A percentile compares a stretch with the other conserved stretches of the same genome.
phyloP scores from a whole-genome alignment of 495 filamentous ascomycete genomes.

The Penicillium atrosanguineum region DNA sequence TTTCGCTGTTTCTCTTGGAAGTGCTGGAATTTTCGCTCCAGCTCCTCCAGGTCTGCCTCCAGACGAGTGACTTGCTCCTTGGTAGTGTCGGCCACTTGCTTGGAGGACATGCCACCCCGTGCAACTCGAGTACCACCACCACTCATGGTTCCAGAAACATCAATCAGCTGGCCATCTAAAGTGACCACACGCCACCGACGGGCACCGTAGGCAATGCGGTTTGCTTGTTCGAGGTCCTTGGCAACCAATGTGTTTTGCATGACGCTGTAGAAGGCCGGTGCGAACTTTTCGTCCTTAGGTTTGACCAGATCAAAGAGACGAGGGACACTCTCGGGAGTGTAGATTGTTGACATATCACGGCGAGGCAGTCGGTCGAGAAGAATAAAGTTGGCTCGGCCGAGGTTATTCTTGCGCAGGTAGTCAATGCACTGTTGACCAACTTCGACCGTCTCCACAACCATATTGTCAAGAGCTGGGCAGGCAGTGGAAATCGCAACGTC shows the following conservation, averaged over 20 bases:
- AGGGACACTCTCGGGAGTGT: slow-evolving; percentile 89
- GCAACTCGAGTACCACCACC: slow-evolving; percentile 89
- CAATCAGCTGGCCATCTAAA: slow-evolving; percentile 89
- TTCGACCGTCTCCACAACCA: slow-evolving; percentile 93
- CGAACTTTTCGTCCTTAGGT: slow-evolving; percentile 80
- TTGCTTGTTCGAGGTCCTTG: slow-evolving; percentile 87
- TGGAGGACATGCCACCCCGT: slow-evolving; percentile 91
- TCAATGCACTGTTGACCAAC: slow-evolving; percentile 97
- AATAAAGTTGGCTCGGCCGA: slow-evolving; percentile 96
- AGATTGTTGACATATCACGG: slow-evolving; percentile 71
- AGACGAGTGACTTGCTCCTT: slow-evolving; percentile 86
- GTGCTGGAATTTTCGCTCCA: slow-evolving; percentile 74
- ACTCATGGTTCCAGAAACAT: slow-evolving; percentile 97
- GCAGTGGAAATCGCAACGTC: slow-evolving; percentile 97
- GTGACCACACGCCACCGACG: slow-evolving; percentile 95
- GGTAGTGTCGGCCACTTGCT: slow-evolving; percentile 77
- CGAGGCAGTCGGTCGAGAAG: slow-evolving; percentile 81
- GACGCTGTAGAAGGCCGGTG: slow-evolving; percentile 90
- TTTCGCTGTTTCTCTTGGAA: slow-evolving; percentile 79
- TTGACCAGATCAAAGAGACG: slow-evolving; percentile 91
- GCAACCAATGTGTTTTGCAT: slow-evolving; percentile 93
- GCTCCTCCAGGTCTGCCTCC: slow-evolving; percentile 78
- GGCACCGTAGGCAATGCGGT: slow-evolving; percentile 92
- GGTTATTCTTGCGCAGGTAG: slow-evolving; percentile 93
- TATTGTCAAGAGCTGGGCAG: slow-evolving; percentile 85